These are phyloP conservation scores for Pisolithus orientalis DNA, from an alignment of 768 basidiomycete genomes.

Conservation along the genomic window DNA sequence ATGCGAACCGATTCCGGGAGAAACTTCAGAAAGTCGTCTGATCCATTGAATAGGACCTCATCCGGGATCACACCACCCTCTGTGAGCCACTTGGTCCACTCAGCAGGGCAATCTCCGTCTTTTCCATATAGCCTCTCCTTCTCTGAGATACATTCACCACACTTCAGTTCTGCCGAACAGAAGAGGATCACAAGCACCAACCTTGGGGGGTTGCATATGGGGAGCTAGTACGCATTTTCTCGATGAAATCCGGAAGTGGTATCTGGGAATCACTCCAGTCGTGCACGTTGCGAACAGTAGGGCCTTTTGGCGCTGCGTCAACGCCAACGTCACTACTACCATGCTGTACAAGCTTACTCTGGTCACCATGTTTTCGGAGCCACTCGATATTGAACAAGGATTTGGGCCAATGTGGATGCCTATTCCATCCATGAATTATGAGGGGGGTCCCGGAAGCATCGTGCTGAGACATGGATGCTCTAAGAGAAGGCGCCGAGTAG, in stretches of 20 bases:
- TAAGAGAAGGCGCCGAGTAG: slow-evolving; percentile 21
- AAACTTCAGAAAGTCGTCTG: slow-evolving; percentile 52
- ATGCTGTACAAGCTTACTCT: slow-evolving; percentile 11
- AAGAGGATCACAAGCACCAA: slow-evolving; percentile 13
- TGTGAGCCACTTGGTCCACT: slow-evolving; percentile 61
- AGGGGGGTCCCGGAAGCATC: slow-evolving; percentile 53
- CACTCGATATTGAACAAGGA: slow-evolving; percentile 51
- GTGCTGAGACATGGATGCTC: slow-evolving; percentile 33
- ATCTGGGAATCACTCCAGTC: slow-evolving; percentile 49
- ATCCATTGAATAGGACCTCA: slow-evolving; percentile 43
- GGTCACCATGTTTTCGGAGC: slow-evolving; percentile 34
- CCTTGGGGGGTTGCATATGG: slow-evolving; percentile 35
- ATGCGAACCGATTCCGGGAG: slow-evolving; percentile 46
- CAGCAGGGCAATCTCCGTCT: slow-evolving; percentile 60
- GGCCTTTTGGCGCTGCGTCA: slow-evolving; percentile 34
- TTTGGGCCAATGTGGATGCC: slow-evolving; percentile 47
- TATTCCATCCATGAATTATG: slow-evolving; percentile 58
- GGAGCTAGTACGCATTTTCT: slow-evolving; percentile 31
- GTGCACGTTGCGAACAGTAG: slow-evolving; percentile 59
- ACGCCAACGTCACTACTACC: neutral
- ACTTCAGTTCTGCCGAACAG: neutral
- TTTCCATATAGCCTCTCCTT: slow-evolving; percentile 67
- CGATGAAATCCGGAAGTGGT: slow-evolving; percentile 47
- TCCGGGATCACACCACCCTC: slow-evolving; percentile 43
- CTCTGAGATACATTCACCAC: slow-evolving; percentile 31